These are phyloP conservation scores for Trametes gibbosa DNA, from an alignment of 768 basidiomycete species.

Conservation along the genomic window DNA sequence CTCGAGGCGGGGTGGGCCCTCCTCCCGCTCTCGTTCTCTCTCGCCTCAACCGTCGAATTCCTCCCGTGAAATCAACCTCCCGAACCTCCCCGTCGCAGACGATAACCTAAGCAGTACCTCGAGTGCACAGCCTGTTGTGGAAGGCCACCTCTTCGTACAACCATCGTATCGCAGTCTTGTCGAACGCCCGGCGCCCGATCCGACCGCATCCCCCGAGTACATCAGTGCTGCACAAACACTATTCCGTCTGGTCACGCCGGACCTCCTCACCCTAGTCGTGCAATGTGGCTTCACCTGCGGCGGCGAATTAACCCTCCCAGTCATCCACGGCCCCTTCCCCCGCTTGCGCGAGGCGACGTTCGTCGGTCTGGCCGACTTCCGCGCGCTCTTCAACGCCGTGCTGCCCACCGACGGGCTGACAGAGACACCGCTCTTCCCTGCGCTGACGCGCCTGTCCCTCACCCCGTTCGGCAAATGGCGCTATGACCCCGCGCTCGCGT, in stretches of 20 bases:
- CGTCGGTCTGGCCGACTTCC: neutral
- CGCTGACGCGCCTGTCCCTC: neutral
- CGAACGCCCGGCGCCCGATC: too few relatives aligned
- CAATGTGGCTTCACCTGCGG: neutral
- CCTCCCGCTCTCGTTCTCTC: too few relatives aligned
- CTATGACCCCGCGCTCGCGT: neutral
- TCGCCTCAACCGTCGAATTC: too few relatives aligned
- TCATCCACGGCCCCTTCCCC: neutral
- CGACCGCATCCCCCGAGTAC: neutral
- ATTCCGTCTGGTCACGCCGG: neutral
- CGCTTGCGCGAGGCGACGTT: neutral
- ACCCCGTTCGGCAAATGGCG: neutral
- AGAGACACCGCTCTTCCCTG: neutral
- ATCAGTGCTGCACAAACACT: neutral
- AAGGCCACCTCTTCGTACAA: too few relatives aligned
- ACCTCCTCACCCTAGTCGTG: neutral
- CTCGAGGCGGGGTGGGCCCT: too few relatives aligned
- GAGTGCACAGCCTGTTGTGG: too few relatives aligned
- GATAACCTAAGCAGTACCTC: too few relatives aligned
- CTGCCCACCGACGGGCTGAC: neutral
- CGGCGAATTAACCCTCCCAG: neutral
- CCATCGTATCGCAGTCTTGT: too few relatives aligned
- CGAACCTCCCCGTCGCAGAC: too few relatives aligned
- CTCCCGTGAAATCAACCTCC: too few relatives aligned
- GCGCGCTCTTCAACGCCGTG: neutral